Conservation (phyloP, 345 rosid species). For the Murraya koenigii region DNA sequence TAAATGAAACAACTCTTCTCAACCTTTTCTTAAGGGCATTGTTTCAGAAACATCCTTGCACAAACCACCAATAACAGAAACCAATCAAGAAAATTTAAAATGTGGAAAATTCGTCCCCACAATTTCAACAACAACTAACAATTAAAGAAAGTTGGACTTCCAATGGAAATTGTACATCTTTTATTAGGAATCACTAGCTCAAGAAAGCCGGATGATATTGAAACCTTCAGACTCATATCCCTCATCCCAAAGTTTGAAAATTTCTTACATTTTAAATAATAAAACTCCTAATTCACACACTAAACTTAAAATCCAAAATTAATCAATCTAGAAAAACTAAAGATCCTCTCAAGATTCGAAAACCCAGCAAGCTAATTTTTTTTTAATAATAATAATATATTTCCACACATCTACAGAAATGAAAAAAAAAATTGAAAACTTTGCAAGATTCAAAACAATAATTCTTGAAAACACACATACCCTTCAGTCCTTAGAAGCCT, state of each 20-base stretch:
- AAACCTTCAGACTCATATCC: background rate
- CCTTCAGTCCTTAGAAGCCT: conserved; percentile 82
- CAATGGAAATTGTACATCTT: background rate
- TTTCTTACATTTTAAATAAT: background rate
- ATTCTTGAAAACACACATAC: conserved; percentile 27
- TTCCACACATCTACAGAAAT: background rate
- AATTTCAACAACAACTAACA: background rate
- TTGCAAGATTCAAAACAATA: background rate
- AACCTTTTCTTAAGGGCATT: background rate
- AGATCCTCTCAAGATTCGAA: background rate
- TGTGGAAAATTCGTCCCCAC: background rate
- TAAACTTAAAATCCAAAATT: conserved; percentile 5
- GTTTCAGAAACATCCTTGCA: background rate
- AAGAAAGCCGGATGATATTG: background rate
- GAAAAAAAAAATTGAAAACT: background rate
- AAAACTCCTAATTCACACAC: background rate
- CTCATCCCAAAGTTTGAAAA: conserved; percentile 3
- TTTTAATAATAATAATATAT: background rate
- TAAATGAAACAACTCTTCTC: background rate
- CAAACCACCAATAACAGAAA: background rate
- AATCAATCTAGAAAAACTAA: background rate
- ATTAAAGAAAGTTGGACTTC: background rate
- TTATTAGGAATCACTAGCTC: background rate
- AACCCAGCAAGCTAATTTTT: background rate
- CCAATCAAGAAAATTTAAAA: background rate